Evolutionary conservation across 2,329 filamentous ascomycete species (phyloP).

Genomic region (Fusarium sp.): DNA sequence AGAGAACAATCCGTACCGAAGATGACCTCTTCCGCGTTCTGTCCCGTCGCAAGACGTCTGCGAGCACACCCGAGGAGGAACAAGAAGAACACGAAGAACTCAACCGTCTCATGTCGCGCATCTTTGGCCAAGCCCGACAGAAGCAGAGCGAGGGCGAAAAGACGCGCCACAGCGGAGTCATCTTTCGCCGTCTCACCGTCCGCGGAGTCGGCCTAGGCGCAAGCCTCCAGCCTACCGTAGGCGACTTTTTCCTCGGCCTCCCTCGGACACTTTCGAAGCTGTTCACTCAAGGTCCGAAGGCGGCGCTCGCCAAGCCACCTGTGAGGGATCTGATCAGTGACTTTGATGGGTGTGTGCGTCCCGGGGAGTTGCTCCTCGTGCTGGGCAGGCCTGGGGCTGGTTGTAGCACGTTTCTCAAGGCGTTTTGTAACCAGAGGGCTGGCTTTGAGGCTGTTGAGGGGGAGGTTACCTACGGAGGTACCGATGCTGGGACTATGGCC

Average conservation of each 20-base stretch:
- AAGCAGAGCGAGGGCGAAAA: conserved; percentile 76
- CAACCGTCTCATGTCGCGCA: conserved; percentile 73
- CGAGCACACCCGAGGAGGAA: conserved; percentile 50
- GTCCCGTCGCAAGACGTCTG: conserved; percentile 60
- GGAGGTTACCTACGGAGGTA: conserved; percentile 71
- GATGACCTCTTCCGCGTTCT: conserved; percentile 64
- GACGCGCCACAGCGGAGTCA: conserved; percentile 75
- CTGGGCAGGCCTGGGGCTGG: conserved; percentile 75
- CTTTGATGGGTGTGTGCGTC: conserved; percentile 75
- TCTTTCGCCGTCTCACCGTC: conserved; percentile 78
- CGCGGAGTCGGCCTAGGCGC: conserved; percentile 77
- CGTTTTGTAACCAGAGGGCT: conserved; percentile 76
- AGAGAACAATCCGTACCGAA: conserved; percentile 53
- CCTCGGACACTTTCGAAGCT: conserved; percentile 57
- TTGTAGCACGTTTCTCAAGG: conserved; percentile 78
- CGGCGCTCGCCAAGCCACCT: conserved; percentile 65
- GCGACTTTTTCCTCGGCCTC: conserved; percentile 72
- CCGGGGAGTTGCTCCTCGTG: conserved; percentile 77
- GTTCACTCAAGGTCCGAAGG: conserved; percentile 63
- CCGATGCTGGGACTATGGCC: conserved; percentile 57
- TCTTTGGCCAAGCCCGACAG: conserved; percentile 75
- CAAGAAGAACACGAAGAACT: conserved; percentile 60
- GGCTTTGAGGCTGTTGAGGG: conserved; percentile 74
- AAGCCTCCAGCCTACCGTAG: conserved; percentile 63
- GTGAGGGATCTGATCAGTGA: conserved; percentile 73